Evolutionary conservation across 208 protist genomes (phyloP).

Genomic region (Entamoeba histolytica): DNA sequence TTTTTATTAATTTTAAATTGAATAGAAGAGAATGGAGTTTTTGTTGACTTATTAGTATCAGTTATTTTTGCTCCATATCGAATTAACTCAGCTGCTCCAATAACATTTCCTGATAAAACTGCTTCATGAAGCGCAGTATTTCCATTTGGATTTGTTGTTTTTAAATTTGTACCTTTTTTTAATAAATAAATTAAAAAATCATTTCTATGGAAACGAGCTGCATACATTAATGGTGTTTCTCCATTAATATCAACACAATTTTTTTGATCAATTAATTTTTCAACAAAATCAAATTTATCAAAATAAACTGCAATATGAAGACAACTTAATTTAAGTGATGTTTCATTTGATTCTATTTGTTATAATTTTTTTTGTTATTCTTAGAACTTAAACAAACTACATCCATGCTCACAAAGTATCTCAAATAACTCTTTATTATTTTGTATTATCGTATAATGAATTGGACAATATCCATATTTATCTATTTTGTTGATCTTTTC

Average conservation of each 20-base stretch:
- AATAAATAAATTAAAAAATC: not conserved
- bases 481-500: not conserved
- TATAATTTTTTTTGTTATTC: not conserved
- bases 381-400: not conserved
- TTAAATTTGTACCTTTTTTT: not conserved
- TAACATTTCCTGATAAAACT: not conserved
- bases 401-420: not conserved
- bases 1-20: not conserved
- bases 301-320: not conserved
- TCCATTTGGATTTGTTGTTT: not conserved
- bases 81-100: not conserved
- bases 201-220: not conserved
- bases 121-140: not conserved
- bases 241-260: not conserved
- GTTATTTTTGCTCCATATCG: not conserved
- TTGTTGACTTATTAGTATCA: not conserved
- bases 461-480: not conserved
- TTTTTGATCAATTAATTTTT: not conserved
- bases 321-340: not conserved
- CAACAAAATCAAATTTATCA: not conserved
- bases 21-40: not conserved
- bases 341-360: not conserved
- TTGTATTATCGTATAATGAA: not conserved
- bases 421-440: not conserved
- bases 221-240: not conserved